These are phyloP conservation scores for Dactylellina cionopaga DNA, from an alignment of 2,329 filamentous ascomycete genomes.

Conservation along the genomic window DNA sequence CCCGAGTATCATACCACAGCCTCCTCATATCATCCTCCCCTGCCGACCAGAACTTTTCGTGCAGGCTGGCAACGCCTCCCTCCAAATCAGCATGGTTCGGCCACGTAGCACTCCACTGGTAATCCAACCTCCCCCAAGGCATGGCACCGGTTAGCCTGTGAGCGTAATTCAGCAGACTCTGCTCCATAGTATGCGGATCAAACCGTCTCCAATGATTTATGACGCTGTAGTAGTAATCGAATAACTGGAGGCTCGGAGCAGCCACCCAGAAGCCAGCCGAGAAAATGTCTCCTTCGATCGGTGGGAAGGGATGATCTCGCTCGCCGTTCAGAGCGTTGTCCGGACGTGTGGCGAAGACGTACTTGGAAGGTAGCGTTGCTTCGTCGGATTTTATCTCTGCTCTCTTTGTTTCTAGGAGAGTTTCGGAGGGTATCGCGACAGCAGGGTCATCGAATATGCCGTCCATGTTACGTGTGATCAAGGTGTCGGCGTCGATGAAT, in stretches of 20 bases:
- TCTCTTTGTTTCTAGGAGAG: constrained; percentile 50
- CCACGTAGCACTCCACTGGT: constrained; percentile 62
- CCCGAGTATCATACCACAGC: constrained; percentile 37
- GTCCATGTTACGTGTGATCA: constrained; percentile 60
- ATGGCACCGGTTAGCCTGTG: constrained; percentile 61
- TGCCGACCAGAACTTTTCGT: constrained; percentile 61
- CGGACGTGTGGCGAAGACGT: constrained; percentile 59
- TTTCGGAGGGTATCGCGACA: constrained; percentile 50
- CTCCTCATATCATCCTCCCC: constrained; percentile 54
- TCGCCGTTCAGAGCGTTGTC: constrained; percentile 59
- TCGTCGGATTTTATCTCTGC: constrained; percentile 57
- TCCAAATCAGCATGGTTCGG: constrained; percentile 59
- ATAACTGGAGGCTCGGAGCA: constrained; percentile 61
- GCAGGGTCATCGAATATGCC: constrained; percentile 60
- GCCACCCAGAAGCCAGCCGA: constrained; percentile 63
- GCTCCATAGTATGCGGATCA: constrained; percentile 61
- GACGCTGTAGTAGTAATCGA: constrained; percentile 61
- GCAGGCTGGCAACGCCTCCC: constrained; percentile 59
- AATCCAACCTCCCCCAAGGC: constrained; percentile 62
- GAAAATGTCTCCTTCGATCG: constrained; percentile 59
- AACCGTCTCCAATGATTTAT: constrained; percentile 60
- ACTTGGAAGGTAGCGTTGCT: constrained; percentile 58
- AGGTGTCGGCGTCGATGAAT: constrained; percentile 63
- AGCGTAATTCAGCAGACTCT: constrained; percentile 63
- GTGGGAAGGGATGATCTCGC: constrained; percentile 60